Conservation (phyloP, 179 eudicot genomes). For the Amaranthus tricolor region DNA sequence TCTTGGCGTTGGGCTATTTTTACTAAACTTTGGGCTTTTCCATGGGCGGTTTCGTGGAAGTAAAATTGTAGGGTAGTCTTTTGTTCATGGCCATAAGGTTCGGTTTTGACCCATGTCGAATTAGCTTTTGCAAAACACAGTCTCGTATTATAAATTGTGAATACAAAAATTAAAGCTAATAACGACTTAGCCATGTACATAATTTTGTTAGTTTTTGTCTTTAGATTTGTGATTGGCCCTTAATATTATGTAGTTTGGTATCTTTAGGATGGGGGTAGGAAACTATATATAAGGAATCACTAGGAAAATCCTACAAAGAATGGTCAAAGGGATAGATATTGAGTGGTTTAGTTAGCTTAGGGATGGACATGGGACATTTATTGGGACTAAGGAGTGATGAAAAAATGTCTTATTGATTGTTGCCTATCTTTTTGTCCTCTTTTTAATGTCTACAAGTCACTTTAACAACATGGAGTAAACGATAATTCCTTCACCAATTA, state of each 20-base stretch:
- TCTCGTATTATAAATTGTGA: not conserved
- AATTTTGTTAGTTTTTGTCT: not conserved
- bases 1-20: conserved; percentile 15
- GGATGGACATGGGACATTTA: too few species aligned
- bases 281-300: too few species aligned
- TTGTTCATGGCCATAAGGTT: not conserved
- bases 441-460: too few species aligned
- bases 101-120: not conserved
- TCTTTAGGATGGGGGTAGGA: not conserved
- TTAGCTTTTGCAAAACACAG: not conserved
- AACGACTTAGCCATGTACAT: not conserved
- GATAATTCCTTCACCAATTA: too few species aligned
- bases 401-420: too few species aligned
- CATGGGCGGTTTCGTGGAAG: conserved; percentile 42
- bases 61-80: conserved; percentile 49
- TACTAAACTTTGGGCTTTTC: conserved; percentile 20
- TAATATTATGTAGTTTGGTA: not conserved
- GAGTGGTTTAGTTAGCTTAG: too few species aligned
- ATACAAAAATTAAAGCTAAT: not conserved
- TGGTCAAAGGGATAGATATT: too few species aligned
- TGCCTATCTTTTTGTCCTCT: too few species aligned
- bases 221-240: not conserved
- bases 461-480: too few species aligned
- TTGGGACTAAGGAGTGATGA: too few species aligned
- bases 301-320: too few species aligned